Conservation (phyloP, 192 early-diverging fungal genomes). For the Backusella westeae region DNA sequence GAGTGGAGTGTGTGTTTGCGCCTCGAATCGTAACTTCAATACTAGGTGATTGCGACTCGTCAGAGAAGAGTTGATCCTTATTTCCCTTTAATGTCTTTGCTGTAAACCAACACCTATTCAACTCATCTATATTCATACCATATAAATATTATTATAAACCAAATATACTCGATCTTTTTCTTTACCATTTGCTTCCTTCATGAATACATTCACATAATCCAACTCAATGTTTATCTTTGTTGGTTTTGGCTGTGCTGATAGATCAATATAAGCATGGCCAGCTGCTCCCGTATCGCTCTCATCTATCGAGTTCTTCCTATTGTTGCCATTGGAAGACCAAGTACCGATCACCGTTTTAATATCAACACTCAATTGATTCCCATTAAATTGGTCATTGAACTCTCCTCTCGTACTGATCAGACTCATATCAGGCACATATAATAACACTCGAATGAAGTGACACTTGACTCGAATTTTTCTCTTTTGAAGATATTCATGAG, state of each 20-base stretch:
- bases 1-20: not conserved
- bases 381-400: conserved; percentile 20
- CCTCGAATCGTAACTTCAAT: conserved; percentile 42
- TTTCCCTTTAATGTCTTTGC: conserved; percentile 15
- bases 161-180: not conserved
- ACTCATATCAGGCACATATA: conserved; percentile 37
- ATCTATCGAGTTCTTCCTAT: not conserved
- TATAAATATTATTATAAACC: not conserved
- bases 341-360: conserved; percentile 13
- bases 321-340: conserved; percentile 7
- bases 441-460: conserved; percentile 22
- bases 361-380: conserved; percentile 27
- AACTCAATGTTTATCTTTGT: conserved; percentile 33
- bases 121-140: conserved; percentile 16
- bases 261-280: not conserved
- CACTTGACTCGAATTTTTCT: conserved; percentile 5
- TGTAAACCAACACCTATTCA: conserved; percentile 34
- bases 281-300: not conserved
- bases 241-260: not conserved
- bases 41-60: conserved; percentile 30
- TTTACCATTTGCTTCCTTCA: conserved; percentile 26
- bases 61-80: conserved; percentile 8
- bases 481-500: not conserved
- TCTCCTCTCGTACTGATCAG: conserved; percentile 19
- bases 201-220: conserved; percentile 25